These are phyloP conservation scores for Holtermanniella nyarrowii DNA, from an alignment of 768 basidiomycete genomes.

Conservation along the genomic window DNA sequence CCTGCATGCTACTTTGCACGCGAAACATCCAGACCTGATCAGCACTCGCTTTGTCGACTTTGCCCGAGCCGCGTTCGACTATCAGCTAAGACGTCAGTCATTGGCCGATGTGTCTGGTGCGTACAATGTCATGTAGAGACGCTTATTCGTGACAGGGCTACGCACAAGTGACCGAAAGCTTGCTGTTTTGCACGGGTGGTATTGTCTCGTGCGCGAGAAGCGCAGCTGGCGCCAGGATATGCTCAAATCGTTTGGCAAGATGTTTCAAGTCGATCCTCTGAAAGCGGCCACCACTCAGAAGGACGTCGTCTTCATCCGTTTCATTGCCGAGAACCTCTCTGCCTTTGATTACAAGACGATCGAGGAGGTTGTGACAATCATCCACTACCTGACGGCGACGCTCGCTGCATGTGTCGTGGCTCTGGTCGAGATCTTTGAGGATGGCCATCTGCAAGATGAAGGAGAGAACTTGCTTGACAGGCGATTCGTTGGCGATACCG, in stretches of 20 bases:
- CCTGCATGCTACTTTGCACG: slow-evolving; percentile 70
- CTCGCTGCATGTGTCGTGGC: slow-evolving; percentile 49
- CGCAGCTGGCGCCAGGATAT: slow-evolving; percentile 76
- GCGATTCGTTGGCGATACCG: no score
- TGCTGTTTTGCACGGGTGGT: slow-evolving; percentile 83
- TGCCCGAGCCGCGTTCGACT: slow-evolving; percentile 70
- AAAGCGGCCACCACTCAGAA: slow-evolving; percentile 45
- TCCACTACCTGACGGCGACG: slow-evolving; percentile 47
- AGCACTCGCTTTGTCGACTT: slow-evolving; percentile 75
- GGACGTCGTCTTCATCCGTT: slow-evolving; percentile 75
- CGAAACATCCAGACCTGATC: slow-evolving; percentile 78
- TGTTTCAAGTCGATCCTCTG: slow-evolving; percentile 42
- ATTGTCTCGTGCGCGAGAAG: slow-evolving; percentile 81
- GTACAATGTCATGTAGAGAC: slow-evolving; percentile 18
- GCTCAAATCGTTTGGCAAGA: slow-evolving; percentile 65
- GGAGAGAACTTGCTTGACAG: slow-evolving; percentile 59
- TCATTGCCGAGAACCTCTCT: slow-evolving; percentile 90
- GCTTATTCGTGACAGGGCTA: slow-evolving; percentile 12
- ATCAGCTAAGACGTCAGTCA: slow-evolving; percentile 50
- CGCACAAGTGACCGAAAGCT: slow-evolving; percentile 46
- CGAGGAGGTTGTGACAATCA: slow-evolving; percentile 80
- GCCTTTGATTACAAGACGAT: slow-evolving; percentile 88
- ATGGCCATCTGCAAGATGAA: slow-evolving; percentile 66
- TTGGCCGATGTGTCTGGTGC: not conserved
- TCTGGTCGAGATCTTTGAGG: slow-evolving; percentile 69